Percentiles rank a stretch among this genome's conserved stretches.
Conservation (phyloP, 2,329 filamentous ascomycete genomes). For the Ophiosphaerella korrae region DNA sequence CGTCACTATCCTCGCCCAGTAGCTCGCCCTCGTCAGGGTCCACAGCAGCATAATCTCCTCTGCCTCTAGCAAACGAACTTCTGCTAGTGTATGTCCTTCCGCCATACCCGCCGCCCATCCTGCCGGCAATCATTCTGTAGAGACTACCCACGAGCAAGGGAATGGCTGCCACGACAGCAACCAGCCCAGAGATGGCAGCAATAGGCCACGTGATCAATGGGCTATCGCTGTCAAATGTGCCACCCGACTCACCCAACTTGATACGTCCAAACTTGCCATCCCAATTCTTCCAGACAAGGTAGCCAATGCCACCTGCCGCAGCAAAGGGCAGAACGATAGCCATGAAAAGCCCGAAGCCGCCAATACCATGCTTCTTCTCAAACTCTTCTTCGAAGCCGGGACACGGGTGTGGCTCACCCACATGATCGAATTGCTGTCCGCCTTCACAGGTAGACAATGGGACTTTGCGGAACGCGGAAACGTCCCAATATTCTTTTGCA, state of each 20-base stretch:
- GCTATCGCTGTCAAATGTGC: conserved; percentile 65
- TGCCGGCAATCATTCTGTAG: conserved; percentile 66
- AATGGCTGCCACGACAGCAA: conserved; percentile 59
- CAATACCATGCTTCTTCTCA: conserved; percentile 70
- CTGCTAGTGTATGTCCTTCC: conserved; percentile 81
- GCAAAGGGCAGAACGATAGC: conserved; percentile 77
- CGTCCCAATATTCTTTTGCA: conserved; percentile 79
- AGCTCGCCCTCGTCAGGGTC: conserved; percentile 95
- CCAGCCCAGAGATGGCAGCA: conserved; percentile 54
- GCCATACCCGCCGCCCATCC: conserved; percentile 60
- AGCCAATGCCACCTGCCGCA: conserved; percentile 74
- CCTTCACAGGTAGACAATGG: conserved; percentile 85
- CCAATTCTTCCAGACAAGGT: conserved; percentile 85
- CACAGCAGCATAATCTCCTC: conserved; percentile 85
- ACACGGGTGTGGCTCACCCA: conserved; percentile 66
- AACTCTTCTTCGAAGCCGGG: conserved; percentile 83
- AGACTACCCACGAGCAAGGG: conserved; percentile 75
- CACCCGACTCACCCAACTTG: conserved; percentile 72
- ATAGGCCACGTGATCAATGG: conserved; percentile 80
- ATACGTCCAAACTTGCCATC: conserved; percentile 88
- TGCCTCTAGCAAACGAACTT: conserved; percentile 83
- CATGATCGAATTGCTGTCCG: conserved; percentile 75
- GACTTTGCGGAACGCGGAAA: conserved; percentile 86
- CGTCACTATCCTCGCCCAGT: conserved; percentile 89
- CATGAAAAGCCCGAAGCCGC: conserved; percentile 80